Conservation (phyloP, 2,329 filamentous ascomycete genomes). For the Alternaria tenuissima region DNA sequence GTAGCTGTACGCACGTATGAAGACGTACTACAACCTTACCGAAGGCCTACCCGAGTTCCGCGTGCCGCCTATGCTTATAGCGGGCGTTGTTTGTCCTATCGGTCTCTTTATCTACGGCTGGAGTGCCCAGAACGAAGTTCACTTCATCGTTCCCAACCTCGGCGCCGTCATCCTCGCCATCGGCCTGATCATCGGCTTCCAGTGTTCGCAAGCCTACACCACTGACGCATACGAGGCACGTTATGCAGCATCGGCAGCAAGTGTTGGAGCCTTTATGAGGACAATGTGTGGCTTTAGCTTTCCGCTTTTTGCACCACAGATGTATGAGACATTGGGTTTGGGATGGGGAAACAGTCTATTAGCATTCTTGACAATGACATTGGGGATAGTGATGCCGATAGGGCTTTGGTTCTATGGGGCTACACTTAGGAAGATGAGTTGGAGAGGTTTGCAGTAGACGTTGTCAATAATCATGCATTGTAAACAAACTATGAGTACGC, state of each 20-base stretch:
- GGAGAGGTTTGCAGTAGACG: conserved; percentile 16
- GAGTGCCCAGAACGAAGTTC: conserved; percentile 60
- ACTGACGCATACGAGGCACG: conserved; percentile 67
- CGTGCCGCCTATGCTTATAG: conserved; percentile 64
- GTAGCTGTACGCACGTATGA: conserved; percentile 37
- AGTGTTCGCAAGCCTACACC: conserved; percentile 68
- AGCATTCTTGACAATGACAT: conserved; percentile 58
- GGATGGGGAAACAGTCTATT: conserved; percentile 67
- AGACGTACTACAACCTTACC: conserved; percentile 31
- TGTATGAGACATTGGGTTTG: conserved; percentile 66
- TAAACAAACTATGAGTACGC: neutral
- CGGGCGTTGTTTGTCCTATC: conserved; percentile 59
- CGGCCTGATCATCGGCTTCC: conserved; percentile 62
- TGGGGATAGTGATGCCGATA: conserved; percentile 60
- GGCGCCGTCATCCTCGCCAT: conserved; percentile 60
- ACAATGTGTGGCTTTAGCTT: conserved; percentile 64
- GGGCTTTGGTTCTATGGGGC: conserved; percentile 54
- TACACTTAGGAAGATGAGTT: conserved; percentile 37
- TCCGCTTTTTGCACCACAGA: conserved; percentile 63
- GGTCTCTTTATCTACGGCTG: conserved; percentile 64
- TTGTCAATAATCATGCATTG: neutral
- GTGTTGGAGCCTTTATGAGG: conserved; percentile 67
- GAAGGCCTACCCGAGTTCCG: conserved; percentile 54
- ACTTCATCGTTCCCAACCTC: conserved; percentile 65
- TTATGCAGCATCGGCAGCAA: conserved; percentile 59